phyloP scores from a whole-genome alignment of 108 stramenopile genomes.

The Asterionellopsis glacialis region DNA sequence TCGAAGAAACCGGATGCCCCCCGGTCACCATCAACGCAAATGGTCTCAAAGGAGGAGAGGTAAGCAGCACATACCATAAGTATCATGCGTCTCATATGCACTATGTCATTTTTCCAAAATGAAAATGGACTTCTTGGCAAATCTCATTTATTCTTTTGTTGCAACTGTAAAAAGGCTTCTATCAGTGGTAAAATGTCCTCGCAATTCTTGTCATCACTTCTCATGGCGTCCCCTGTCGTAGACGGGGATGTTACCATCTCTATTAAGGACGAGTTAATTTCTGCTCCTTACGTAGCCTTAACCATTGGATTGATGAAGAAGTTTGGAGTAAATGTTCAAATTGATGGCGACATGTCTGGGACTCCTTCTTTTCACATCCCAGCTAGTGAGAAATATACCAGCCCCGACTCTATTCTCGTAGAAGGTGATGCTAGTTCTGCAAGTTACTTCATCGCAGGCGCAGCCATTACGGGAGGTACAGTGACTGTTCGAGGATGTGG shows the following conservation, averaged over 20 bases:
- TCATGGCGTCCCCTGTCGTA: constrained; percentile 91
- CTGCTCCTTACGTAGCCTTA: constrained; percentile 92
- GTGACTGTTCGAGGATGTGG: constrained; percentile 92
- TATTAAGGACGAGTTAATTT: constrained; percentile 94
- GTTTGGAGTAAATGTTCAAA: constrained; percentile 79
- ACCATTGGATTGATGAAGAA: constrained; percentile 96
- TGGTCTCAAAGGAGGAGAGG: constrained; percentile 55
- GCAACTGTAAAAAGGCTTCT: constrained; percentile 21
- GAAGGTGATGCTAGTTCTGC: constrained; percentile 97
- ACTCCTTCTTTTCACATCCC: constrained; percentile 69
- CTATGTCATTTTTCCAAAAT: not conserved
- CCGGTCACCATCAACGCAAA: constrained; percentile 85
- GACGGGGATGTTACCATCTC: constrained; percentile 77
- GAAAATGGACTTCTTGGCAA: not conserved
- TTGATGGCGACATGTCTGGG: constrained; percentile 69
- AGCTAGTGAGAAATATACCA: constrained; percentile 58
- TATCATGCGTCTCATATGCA: not conserved
- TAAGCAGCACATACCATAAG: constrained; percentile 4
- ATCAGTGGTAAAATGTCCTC: constrained; percentile 97
- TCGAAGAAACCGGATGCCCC: constrained; percentile 87
- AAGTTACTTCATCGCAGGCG: constrained; percentile 95
- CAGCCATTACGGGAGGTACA: constrained; percentile 93
- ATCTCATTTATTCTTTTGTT: constrained; percentile 1
- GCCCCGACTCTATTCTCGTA: constrained; percentile 74
- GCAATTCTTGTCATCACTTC: constrained; percentile 91